Evolutionary conservation across 441 rosid genomes (phyloP).

Genomic region (Euphorbia schlechtendalii): DNA sequence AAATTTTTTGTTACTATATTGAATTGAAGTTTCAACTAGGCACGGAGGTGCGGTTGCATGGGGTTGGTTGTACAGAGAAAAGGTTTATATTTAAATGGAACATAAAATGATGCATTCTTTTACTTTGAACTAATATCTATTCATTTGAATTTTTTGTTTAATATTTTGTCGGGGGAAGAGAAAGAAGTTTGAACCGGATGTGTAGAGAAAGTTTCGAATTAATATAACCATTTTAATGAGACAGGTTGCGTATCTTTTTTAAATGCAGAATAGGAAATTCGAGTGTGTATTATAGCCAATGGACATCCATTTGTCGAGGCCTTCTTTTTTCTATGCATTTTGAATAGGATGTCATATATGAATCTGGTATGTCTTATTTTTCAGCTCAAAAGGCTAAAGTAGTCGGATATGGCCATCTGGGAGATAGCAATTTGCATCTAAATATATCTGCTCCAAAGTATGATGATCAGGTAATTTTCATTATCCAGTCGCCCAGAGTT

Average conservation of each 20-base stretch:
- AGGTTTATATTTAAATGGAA: neutral
- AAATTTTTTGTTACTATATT: neutral
- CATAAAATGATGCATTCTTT: neutral
- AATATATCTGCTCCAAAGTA: slow-evolving; percentile 67
- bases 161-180: neutral
- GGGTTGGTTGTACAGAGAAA: neutral
- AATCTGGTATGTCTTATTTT: slow-evolving; percentile 3
- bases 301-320: no score
- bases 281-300: neutral
- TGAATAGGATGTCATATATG: neutral
- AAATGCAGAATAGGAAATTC: no score
- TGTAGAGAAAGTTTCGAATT: neutral
- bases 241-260: neutral
- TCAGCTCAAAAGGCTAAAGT: slow-evolving; percentile 68
- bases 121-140: neutral
- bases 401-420: slow-evolving; percentile 87
- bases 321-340: neutral
- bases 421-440: slow-evolving; percentile 91
- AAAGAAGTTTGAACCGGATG: neutral
- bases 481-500: neutral
- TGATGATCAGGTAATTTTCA: slow-evolving; percentile 48
- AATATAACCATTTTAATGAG: neutral
- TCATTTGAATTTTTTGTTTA: neutral
- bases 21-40: neutral
- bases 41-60: neutral